A percentile compares a stretch with the other conserved stretches of the same genome.
Evolutionary conservation across 495 filamentous ascomycete species (phyloP).

Genomic region (Astrothelium subdiscretum): DNA sequence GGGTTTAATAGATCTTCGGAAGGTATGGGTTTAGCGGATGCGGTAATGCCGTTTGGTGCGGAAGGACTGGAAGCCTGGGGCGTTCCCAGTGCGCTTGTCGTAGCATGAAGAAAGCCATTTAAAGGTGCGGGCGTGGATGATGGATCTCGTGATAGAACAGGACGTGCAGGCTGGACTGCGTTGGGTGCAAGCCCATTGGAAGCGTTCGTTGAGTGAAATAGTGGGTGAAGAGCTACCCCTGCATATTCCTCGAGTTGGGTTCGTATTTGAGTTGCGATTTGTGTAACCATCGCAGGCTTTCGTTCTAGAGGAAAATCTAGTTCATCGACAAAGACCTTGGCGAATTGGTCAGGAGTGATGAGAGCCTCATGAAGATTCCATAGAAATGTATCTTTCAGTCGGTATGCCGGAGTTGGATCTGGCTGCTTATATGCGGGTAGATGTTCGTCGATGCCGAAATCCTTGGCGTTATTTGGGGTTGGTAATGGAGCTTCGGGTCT

Average conservation of each 20-base stretch:
- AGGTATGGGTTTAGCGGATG: conserved; percentile 39
- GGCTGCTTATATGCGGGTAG: conserved; percentile 64
- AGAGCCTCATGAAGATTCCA: conserved; percentile 97
- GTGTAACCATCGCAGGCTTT: conserved; percentile 46
- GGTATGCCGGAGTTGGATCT: conserved; percentile 67
- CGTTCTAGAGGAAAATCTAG: conserved; percentile 72
- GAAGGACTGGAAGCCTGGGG: conserved; percentile 22
- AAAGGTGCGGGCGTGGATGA: conserved; percentile 33
- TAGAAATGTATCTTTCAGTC: conserved; percentile 84
- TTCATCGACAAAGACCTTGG: conserved; percentile 79
- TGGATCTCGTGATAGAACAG: conserved; percentile 28
- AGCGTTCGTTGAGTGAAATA: conserved; percentile 58
- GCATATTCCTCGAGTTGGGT: conserved; percentile 95
- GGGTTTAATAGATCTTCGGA: conserved; percentile 53
- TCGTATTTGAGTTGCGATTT: conserved; percentile 87
- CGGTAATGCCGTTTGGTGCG: conserved; percentile 34
- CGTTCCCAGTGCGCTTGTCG: conserved; percentile 32
- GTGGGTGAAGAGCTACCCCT: conserved; percentile 80
- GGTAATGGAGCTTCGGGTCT: conserved; percentile 62
- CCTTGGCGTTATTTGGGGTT: conserved; percentile 46
- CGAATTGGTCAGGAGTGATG: conserved; percentile 91
- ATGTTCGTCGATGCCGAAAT: conserved; percentile 50
- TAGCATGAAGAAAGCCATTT: conserved; percentile 7
- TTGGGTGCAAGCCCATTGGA: conserved; percentile 28
- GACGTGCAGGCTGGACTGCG: conserved; percentile 33